phyloP scores from a whole-genome alignment of 2,329 filamentous ascomycete genomes.

The Simplicillium sp. region DNA sequence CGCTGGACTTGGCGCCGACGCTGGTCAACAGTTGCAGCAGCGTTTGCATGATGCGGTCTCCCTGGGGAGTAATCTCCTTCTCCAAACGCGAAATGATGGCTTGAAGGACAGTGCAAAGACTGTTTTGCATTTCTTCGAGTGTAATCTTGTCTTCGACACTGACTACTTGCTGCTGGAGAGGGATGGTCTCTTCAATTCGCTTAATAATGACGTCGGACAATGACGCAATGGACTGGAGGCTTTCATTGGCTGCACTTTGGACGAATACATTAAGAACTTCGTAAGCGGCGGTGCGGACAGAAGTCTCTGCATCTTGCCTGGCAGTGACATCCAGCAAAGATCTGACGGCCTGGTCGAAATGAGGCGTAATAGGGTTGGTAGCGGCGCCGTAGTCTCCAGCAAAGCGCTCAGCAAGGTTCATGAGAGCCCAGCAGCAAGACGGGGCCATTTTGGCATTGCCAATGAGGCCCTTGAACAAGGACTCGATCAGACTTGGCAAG shows the following conservation, averaged over 20 bases:
- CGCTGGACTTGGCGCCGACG: constrained; percentile 77
- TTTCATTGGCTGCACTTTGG: constrained; percentile 80
- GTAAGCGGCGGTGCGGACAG: constrained; percentile 89
- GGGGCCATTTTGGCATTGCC: constrained; percentile 94
- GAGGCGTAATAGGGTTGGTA: constrained; percentile 75
- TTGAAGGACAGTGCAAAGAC: constrained; percentile 82
- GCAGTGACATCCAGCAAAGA: constrained; percentile 81
- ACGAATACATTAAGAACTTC: constrained; percentile 95
- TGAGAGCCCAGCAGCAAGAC: constrained; percentile 97
- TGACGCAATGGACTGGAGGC: constrained; percentile 67
- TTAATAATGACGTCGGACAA: constrained; percentile 84
- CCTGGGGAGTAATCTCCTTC: constrained; percentile 79
- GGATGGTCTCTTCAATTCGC: constrained; percentile 81
- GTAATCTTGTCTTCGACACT: constrained; percentile 95
- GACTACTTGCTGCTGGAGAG: constrained; percentile 85
- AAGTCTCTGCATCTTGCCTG: constrained; percentile 71
- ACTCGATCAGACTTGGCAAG: constrained; percentile 74
- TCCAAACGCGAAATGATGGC: constrained; percentile 87
- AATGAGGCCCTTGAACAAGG: constrained; percentile 81
- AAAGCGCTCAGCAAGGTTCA: constrained; percentile 96
- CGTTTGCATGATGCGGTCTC: constrained; percentile 88
- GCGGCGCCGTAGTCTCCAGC: constrained; percentile 71
- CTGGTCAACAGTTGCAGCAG: constrained; percentile 72
- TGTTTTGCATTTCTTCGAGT: constrained; percentile 96
- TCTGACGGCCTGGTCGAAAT: constrained; percentile 87